Percentiles rank a stretch among this genome's conserved stretches.
Evolutionary conservation across 441 rosid genomes (phyloP).

Genomic region (Aleurites moluccanus): DNA sequence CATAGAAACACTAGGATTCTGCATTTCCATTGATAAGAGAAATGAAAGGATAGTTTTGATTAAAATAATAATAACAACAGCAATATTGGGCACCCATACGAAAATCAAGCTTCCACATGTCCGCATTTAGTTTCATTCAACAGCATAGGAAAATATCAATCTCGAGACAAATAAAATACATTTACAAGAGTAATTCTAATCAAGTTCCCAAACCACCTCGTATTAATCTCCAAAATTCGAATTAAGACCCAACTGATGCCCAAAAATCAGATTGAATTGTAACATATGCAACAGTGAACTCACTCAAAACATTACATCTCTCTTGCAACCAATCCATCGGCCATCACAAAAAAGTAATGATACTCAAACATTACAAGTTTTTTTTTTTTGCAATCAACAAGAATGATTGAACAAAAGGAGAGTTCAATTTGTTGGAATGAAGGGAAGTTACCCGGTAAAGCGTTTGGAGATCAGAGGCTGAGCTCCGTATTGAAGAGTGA

Average conservation of each 20-base stretch:
- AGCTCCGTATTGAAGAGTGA: constrained; percentile 85
- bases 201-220: neutral
- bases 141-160: neutral
- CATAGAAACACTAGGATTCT: neutral
- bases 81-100: neutral
- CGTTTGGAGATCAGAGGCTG: constrained; percentile 97
- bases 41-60: neutral
- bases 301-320: neutral
- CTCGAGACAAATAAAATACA: neutral
- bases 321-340: neutral
- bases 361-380: too few relatives aligned
- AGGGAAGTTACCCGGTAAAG: constrained; percentile 57
- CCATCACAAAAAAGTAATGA: neutral
- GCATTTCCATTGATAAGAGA: neutral
- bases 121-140: neutral
- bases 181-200: neutral
- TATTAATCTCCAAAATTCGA: neutral
- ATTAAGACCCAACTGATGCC: neutral
- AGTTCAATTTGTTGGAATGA: neutral
- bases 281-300: neutral
- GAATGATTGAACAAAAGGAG: neutral
- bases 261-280: too few relatives aligned
- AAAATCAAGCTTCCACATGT: neutral
- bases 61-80: neutral
- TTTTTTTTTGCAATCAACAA: neutral